Conservation (phyloP, 106 monocot genomes). For the Phalaenopsis aphrodite region DNA sequence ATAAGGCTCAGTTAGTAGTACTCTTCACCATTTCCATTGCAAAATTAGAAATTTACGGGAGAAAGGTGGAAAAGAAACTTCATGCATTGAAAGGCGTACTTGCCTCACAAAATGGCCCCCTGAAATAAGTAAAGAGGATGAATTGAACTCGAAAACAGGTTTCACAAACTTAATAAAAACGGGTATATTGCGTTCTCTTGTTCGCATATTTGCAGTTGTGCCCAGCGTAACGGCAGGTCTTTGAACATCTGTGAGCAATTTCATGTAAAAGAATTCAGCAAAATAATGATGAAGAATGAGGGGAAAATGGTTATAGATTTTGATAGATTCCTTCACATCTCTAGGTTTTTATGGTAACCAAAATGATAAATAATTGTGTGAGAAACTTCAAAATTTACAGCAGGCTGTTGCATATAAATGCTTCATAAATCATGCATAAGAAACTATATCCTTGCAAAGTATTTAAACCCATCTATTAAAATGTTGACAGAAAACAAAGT, state of each 20-base stretch:
- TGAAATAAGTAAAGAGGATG: conserved; percentile 53
- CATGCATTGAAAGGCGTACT: conserved; percentile 4
- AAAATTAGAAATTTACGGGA: background rate
- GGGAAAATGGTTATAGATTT: background rate
- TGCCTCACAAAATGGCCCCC: conserved; percentile 76
- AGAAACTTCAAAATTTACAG: background rate
- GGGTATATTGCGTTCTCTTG: conserved; percentile 44
- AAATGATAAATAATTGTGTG: background rate
- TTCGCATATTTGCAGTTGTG: conserved; percentile 46
- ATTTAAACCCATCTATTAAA: background rate
- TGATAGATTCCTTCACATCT: background rate
- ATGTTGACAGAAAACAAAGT: too few relatives aligned
- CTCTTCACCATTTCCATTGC: background rate
- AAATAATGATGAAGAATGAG: background rate
- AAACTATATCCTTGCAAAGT: background rate
- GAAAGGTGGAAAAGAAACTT: background rate
- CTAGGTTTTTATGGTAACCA: background rate
- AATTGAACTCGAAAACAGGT: conserved; percentile 77
- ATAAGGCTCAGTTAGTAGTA: conserved; percentile 2
- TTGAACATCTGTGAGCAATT: conserved; percentile 38
- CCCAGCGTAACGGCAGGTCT: conserved; percentile 65
- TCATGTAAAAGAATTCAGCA: conserved; percentile 2
- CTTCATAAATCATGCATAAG: background rate
- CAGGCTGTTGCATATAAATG: background rate
- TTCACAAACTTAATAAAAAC: conserved; percentile 73